Percentiles rank a stretch among this genome's conserved stretches.
phyloP scores from a whole-genome alignment of 768 basidiomycete genomes.

The Rhizopogon vinicolor region DNA sequence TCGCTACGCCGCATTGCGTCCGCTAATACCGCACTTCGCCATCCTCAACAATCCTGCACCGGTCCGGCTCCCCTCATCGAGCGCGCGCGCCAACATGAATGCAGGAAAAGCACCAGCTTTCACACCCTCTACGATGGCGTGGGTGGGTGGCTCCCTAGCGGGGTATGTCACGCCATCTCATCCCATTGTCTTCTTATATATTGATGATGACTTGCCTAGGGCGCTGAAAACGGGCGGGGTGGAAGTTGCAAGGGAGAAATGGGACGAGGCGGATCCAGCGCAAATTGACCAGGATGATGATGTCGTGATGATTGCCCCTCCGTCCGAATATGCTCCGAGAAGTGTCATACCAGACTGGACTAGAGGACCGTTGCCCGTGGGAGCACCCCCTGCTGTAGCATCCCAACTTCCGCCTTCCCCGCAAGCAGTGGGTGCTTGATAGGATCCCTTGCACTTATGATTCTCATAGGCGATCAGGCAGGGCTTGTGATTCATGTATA shows the following conservation, averaged over 20 bases:
- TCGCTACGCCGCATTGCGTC: slow-evolving; percentile 69
- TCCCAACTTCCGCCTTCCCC: slow-evolving; percentile 11
- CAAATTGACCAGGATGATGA: slow-evolving; percentile 37
- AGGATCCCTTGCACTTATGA: slow-evolving; percentile 8
- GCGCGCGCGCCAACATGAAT: slow-evolving; percentile 50
- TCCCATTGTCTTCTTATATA: neutral
- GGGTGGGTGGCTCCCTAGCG: slow-evolving; percentile 92
- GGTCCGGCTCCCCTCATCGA: slow-evolving; percentile 35
- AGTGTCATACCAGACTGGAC: slow-evolving; percentile 83
- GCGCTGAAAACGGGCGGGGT: slow-evolving; percentile 82
- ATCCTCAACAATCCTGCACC: slow-evolving; percentile 84
- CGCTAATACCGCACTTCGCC: slow-evolving; percentile 67
- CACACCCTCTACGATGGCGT: slow-evolving; percentile 72
- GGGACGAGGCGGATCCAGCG: slow-evolving; percentile 64
- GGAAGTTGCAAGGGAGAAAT: slow-evolving; percentile 79
- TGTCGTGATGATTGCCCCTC: slow-evolving; percentile 11
- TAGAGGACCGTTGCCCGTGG: slow-evolving; percentile 51
- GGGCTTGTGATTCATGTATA: neutral
- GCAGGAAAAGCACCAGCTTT: slow-evolving; percentile 89
- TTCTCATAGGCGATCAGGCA: slow-evolving; percentile 4
- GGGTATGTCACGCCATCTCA: slow-evolving; percentile 52
- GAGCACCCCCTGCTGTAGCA: slow-evolving; percentile 55
- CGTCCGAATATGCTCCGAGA: slow-evolving; percentile 25
- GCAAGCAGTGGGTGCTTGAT: slow-evolving; percentile 32
- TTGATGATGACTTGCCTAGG: slow-evolving; percentile 31